A percentile compares a stretch with the other conserved stretches of the same genome.
These are phyloP conservation scores for Scalesia atractyloides DNA, from an alignment of 129 eudicot genomes.

Conservation along the genomic window DNA sequence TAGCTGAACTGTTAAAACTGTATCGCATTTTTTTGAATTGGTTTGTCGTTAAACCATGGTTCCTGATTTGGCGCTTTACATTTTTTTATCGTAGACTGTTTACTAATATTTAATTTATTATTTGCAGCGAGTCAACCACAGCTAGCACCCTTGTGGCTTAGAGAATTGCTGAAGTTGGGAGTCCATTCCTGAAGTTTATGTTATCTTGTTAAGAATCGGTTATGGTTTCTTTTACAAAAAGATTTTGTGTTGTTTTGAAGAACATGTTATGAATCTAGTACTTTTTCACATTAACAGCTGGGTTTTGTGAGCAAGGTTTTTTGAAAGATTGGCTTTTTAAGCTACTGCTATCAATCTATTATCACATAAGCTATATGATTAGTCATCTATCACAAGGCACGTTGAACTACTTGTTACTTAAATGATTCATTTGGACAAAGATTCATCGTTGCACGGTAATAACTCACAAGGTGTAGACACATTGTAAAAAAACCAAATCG, in stretches of 20 bases:
- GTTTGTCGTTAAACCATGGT: not conserved
- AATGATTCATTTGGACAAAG: too few relatives aligned
- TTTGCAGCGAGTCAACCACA: conserved; percentile 49
- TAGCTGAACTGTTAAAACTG: too few relatives aligned
- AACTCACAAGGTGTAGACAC: too few relatives aligned
- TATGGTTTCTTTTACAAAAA: conserved; percentile 8
- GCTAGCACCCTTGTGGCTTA: conserved; percentile 61
- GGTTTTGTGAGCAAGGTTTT: not conserved
- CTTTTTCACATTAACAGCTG: not conserved
- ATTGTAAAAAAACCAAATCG: too few relatives aligned
- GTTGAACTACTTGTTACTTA: too few relatives aligned
- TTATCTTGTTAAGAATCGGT: not conserved
- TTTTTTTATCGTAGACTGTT: not conserved
- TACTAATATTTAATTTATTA: not conserved
- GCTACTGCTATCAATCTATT: not conserved
- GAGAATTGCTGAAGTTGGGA: conserved; percentile 1
- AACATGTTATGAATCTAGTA: conserved; percentile 23
- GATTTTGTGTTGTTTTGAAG: conserved; percentile 22
- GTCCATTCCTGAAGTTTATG: conserved; percentile 1
- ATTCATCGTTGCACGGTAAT: too few relatives aligned
- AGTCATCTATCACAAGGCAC: too few relatives aligned
- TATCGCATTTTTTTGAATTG: not conserved
- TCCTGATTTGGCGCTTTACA: too few relatives aligned
- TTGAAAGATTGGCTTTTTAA: not conserved
- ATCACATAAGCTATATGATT: too few relatives aligned